Conservation (phyloP, 371 early-diverging fungal species). For the Mucor mucedo region DNA sequence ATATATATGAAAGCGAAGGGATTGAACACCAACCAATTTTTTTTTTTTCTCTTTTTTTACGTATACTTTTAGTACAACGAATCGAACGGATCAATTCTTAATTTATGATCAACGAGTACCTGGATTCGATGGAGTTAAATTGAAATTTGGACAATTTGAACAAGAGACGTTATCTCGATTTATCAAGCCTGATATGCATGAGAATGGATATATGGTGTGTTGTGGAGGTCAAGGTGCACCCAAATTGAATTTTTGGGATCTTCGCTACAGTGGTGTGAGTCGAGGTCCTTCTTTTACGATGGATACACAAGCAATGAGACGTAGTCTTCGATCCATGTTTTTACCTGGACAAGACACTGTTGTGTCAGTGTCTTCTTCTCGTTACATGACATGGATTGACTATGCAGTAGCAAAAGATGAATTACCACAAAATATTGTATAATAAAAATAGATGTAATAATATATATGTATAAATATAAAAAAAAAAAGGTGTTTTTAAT, state of each 20-base stretch:
- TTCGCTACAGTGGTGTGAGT: slow-evolving; percentile 34
- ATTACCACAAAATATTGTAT: slow-evolving; percentile 23
- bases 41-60: background rate
- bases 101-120: slow-evolving; percentile 36
- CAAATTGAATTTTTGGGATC: slow-evolving; percentile 49
- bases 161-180: slow-evolving; percentile 40
- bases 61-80: slow-evolving; percentile 23
- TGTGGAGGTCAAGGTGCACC: slow-evolving; percentile 36
- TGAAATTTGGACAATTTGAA: slow-evolving; percentile 41
- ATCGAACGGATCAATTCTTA: slow-evolving; percentile 32
- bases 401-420: slow-evolving; percentile 34
- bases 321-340: slow-evolving; percentile 30
- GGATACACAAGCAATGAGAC: slow-evolving; percentile 19
- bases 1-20: no score
- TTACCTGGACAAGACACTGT: slow-evolving; percentile 32
- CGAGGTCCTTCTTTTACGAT: slow-evolving; percentile 31
- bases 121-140: slow-evolving; percentile 21
- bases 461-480: background rate
- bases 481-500: no score
- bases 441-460: background rate
- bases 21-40: background rate
- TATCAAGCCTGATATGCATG: slow-evolving; percentile 44
- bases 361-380: slow-evolving; percentile 30
- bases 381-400: slow-evolving; percentile 41
- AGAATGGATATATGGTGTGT: slow-evolving; percentile 44